These are phyloP conservation scores for Cinchona pubescens DNA, from an alignment of 257 asterid species.

Conservation along the genomic window DNA sequence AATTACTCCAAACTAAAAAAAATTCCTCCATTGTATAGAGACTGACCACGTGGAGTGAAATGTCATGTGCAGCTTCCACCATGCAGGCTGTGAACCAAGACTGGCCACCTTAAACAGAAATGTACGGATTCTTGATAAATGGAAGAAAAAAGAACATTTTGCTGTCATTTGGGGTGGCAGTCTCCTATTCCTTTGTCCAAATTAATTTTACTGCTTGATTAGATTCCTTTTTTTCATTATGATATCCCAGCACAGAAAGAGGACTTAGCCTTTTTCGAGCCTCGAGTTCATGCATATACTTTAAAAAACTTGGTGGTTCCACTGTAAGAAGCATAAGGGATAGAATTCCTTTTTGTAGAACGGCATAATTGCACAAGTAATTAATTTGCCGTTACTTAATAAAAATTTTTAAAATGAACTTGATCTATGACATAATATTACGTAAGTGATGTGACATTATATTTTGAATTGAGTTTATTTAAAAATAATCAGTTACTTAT, in stretches of 20 bases:
- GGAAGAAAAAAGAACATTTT: conserved; percentile 19
- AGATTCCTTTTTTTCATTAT: background rate
- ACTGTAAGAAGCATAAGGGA: background rate
- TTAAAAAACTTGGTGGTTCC: background rate
- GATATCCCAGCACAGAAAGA: conserved; percentile 4
- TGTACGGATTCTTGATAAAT: conserved; percentile 31
- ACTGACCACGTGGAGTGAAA: conserved; percentile 28
- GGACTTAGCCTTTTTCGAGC: conserved; percentile 16
- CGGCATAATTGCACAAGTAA: background rate
- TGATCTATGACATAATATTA: too few relatives aligned
- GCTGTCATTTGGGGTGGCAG: conserved; percentile 29
- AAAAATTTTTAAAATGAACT: too few relatives aligned
- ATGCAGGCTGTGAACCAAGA: conserved; percentile 12
- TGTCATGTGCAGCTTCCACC: conserved; percentile 42
- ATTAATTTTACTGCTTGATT: conserved; percentile 14
- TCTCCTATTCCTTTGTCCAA: conserved; percentile 19
- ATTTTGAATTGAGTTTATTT: too few relatives aligned
- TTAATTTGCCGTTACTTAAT: too few relatives aligned
- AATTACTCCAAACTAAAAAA: too few relatives aligned
- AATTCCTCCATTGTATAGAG: too few relatives aligned
- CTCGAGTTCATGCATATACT: conserved; percentile 30
- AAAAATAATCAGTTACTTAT: too few relatives aligned
- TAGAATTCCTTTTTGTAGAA: background rate
- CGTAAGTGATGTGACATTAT: too few relatives aligned
- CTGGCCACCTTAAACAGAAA: conserved; percentile 27